These are phyloP conservation scores for Leptomonas pyrrhocoris DNA, from an alignment of 208 protist genomes.

Conservation along the genomic window DNA sequence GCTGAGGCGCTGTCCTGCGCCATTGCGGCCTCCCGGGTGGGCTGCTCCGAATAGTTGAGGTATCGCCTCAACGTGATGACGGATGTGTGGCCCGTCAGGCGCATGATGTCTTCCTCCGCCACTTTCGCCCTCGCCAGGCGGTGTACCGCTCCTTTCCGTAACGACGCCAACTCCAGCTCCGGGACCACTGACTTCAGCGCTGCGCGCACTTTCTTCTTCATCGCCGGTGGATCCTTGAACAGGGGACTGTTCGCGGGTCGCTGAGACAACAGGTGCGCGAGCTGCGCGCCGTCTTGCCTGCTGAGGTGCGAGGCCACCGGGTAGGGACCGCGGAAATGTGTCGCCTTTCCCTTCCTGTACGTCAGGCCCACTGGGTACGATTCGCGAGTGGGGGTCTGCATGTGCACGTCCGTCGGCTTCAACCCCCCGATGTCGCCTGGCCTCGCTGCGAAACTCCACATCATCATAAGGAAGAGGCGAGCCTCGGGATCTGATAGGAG, in stretches of 20 bases:
- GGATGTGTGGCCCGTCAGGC: too few relatives aligned
- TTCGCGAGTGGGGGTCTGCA: neutral
- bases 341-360: conserved; percentile 3
- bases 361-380: conserved; percentile 7
- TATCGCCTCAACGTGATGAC: too few relatives aligned
- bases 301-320: conserved; percentile 1
- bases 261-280: neutral
- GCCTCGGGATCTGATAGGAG: too few relatives aligned
- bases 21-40: too few relatives aligned
- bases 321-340: conserved; percentile 10
- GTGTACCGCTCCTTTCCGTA: conserved; percentile 8
- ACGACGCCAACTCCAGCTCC: conserved; percentile 1
- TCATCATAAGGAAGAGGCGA: too few relatives aligned
- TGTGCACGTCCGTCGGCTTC: conserved; percentile 1
- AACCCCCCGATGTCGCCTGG: neutral
- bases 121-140: neutral
- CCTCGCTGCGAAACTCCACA: neutral
- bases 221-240: neutral
- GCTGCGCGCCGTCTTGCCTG: neutral
- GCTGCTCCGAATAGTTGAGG: too few relatives aligned
- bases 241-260: neutral
- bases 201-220: conserved; percentile 1
- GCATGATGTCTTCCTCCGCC: too few relatives aligned
- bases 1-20: too few relatives aligned
- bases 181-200: conserved; percentile 1